These are phyloP conservation scores for Diaporthe ilicicola DNA, from an alignment of 2,329 filamentous ascomycete genomes.

Conservation along the genomic window DNA sequence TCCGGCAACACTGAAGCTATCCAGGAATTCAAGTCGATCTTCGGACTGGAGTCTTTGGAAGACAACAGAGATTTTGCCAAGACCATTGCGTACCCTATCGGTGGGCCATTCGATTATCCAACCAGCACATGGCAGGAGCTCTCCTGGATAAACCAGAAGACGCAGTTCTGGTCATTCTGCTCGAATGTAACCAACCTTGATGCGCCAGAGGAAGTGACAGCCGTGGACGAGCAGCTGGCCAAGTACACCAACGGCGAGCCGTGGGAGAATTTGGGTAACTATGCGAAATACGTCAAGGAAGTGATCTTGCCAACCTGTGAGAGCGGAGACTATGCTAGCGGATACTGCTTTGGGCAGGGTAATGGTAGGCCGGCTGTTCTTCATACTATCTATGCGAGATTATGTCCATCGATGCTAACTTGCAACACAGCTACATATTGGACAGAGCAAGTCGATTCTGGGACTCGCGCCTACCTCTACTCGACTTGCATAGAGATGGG, in stretches of 20 bases:
- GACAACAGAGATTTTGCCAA: constrained; percentile 57
- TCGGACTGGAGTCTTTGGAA: constrained; percentile 54
- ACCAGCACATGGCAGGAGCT: constrained; percentile 63
- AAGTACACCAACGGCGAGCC: constrained; percentile 58
- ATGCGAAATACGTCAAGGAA: constrained; percentile 59
- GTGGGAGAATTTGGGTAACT: constrained; percentile 60
- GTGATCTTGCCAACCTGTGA: constrained; percentile 52
- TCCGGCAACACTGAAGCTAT: constrained; percentile 52
- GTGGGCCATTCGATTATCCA: constrained; percentile 57
- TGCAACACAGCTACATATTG: constrained; percentile 49
- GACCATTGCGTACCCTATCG: constrained; percentile 56
- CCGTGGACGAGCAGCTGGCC: constrained; percentile 54
- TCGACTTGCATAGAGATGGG: constrained; percentile 58
- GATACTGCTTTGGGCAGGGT: constrained; percentile 53
- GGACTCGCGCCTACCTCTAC: constrained; percentile 57
- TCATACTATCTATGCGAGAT: constrained; percentile 18
- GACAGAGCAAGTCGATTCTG: constrained; percentile 51
- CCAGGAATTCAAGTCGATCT: constrained; percentile 54
- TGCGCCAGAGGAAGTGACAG: constrained; percentile 51
- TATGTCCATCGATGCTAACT: background rate
- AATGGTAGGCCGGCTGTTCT: background rate
- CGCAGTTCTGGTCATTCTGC: constrained; percentile 62
- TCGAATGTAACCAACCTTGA: constrained; percentile 57
- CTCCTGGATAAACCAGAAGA: constrained; percentile 54
- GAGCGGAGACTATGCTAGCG: constrained; percentile 50